Evolutionary conservation across 345 rosid species (phyloP).

Genomic region (Microcos paniculata): DNA sequence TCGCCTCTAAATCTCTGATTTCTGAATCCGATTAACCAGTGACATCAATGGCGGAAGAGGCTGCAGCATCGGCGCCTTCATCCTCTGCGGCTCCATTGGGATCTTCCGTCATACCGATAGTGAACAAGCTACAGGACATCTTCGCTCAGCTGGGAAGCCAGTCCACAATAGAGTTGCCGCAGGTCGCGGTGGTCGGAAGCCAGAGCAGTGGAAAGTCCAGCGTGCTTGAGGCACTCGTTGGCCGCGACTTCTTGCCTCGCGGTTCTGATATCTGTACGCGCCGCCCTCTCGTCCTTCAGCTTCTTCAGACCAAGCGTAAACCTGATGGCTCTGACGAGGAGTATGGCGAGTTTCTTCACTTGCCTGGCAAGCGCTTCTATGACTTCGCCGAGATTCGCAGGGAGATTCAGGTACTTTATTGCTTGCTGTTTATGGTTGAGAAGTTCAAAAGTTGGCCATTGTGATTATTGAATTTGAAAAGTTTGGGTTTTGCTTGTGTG

Average conservation of each 20-base stretch:
- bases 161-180: constrained; percentile 92
- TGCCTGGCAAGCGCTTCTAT: constrained; percentile 68
- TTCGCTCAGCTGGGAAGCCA: constrained; percentile 93
- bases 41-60: constrained; percentile 26
- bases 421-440: not conserved
- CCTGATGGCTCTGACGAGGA: constrained; percentile 71
- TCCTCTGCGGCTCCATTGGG: constrained; percentile 60
- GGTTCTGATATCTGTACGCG: constrained; percentile 93
- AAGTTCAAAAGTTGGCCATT: not conserved
- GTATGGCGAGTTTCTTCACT: constrained; percentile 94
- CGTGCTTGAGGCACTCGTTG: constrained; percentile 96
- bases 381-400: constrained; percentile 95
- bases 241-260: constrained; percentile 95
- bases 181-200: constrained; percentile 97
- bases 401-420: constrained; percentile 71
- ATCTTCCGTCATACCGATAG: constrained; percentile 86
- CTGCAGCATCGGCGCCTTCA: constrained; percentile 23
- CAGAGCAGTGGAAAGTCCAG: constrained; percentile 99
- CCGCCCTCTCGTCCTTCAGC: constrained; percentile 94
- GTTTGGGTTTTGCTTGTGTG: not conserved
- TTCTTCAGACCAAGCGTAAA: constrained; percentile 71
- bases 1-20: constrained; percentile 10
- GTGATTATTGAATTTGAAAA: not conserved
- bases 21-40: constrained; percentile 16
- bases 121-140: constrained; percentile 93